Evolutionary conservation across 768 basidiomycete genomes (phyloP).

Genomic region (Agrocybe pediades): DNA sequence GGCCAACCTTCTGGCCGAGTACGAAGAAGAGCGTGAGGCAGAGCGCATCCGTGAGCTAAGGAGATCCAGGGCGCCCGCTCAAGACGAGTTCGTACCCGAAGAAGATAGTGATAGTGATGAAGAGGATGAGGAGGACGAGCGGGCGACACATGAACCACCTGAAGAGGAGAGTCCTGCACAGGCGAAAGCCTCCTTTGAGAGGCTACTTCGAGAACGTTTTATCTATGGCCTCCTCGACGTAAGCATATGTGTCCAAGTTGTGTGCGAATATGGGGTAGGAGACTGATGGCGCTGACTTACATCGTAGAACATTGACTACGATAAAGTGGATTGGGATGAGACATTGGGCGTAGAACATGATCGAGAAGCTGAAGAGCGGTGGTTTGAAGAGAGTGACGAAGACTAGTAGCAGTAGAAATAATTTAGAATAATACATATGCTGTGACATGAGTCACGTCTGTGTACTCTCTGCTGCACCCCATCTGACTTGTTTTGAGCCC

Average conservation of each 20-base stretch:
- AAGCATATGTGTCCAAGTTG: constrained; percentile 23
- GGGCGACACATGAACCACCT: constrained; percentile 20
- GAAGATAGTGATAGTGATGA: constrained; percentile 71
- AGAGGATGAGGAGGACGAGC: constrained; percentile 33
- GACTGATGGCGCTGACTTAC: background rate
- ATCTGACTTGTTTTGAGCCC: constrained; percentile 31
- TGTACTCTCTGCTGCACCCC: constrained; percentile 7
- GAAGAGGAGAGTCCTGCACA: constrained; percentile 54
- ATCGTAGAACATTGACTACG: constrained; percentile 66
- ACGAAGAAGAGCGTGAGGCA: constrained; percentile 78
- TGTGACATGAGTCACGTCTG: constrained; percentile 16
- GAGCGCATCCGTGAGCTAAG: constrained; percentile 56
- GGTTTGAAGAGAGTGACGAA: constrained; percentile 68
- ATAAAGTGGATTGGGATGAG: constrained; percentile 76
- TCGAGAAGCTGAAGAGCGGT: constrained; percentile 63
- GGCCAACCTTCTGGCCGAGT: constrained; percentile 63
- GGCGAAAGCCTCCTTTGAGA: constrained; percentile 51
- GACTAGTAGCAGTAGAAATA: background rate
- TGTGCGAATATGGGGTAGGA: background rate
- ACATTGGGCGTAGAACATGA: constrained; percentile 61
- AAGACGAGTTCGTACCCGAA: constrained; percentile 59
- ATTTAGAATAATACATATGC: constrained; percentile 4
- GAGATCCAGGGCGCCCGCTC: constrained; percentile 36
- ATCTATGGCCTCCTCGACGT: constrained; percentile 79
- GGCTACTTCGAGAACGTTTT: constrained; percentile 65